A percentile compares a stretch with the other conserved stretches of the same genome.
Conservation (phyloP, 768 basidiomycete genomes). For the Plicaturopsis crispa region DNA sequence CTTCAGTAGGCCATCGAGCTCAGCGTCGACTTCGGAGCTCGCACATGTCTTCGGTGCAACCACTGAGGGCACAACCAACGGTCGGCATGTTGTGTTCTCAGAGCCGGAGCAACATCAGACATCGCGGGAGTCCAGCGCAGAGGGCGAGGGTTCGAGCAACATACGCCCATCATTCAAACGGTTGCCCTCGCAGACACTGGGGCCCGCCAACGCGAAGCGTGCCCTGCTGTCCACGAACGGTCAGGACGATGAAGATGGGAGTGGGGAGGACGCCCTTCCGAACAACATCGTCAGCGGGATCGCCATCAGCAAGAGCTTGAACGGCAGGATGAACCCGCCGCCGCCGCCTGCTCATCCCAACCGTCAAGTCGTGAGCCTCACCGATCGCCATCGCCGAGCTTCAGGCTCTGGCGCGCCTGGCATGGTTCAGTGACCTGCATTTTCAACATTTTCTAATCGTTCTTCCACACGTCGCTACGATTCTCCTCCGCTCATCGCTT, state of each 20-base stretch:
- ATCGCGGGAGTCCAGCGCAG: conserved; percentile 20
- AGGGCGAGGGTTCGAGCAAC: conserved; percentile 8
- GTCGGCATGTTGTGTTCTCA: conserved; percentile 8
- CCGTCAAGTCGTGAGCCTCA: conserved; percentile 22
- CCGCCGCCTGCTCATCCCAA: too few species aligned
- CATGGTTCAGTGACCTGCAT: too few species aligned
- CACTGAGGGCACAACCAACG: conserved; percentile 4
- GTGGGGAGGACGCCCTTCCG: conserved; percentile 16
- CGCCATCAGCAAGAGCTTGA: not conserved
- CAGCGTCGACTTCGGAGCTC: conserved; percentile 29
- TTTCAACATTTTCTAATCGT: too few species aligned
- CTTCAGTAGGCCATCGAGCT: conserved; percentile 25
- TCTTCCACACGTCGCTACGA: too few species aligned
- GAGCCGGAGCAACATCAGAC: too few species aligned
- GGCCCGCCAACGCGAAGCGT: conserved; percentile 48
- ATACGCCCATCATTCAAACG: conserved; percentile 72
- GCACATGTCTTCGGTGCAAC: conserved; percentile 31
- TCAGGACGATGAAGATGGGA: conserved; percentile 19
- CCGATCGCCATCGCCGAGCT: conserved; percentile 20
- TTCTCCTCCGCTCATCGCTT: too few species aligned
- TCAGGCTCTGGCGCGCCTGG: too few species aligned
- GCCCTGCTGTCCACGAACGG: conserved; percentile 32
- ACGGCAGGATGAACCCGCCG: too few species aligned
- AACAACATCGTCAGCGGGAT: not conserved
- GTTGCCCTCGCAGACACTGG: conserved; percentile 67